Base-by-base conservation (phyloP, 2,329 filamentous ascomycete genomes). In the Alternaria sp. region DNA sequence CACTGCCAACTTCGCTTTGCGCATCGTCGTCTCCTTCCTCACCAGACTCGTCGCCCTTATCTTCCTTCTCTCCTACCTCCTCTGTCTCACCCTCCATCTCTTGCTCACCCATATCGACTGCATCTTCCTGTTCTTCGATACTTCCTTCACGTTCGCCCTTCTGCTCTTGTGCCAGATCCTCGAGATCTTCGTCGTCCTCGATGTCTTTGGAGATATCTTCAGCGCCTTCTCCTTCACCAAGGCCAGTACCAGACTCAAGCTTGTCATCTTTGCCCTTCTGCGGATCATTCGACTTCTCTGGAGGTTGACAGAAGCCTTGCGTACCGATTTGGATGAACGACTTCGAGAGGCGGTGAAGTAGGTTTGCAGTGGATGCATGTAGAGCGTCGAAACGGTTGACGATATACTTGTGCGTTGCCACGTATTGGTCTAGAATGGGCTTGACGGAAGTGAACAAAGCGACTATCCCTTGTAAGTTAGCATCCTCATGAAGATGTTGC, bases 131-230 rank as follows among this genome's bases (percentile, higher is more conserved):
- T 67, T 93, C 89, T 67, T 94, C 90, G 56, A 93, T 90, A 16
- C 92, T 90, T 1, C 83, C 85, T 41, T 83, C 80, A 38, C 87
- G 83, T 64, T 91, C 74, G 16, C 67, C 80, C 46, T 92, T 90
- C 43, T 89, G 86, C 72, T 97, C 91, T 76, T 97, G 92, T 0
- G 95, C 94, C 45, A 99, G 84, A 68, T 99, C 95, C 0, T 92
- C 89, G 5, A 99, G 82, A 75, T 99, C 94, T 77, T 99, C 95
- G 62, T 99, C 94, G 16, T 94, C 90, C 65, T 92, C 89, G 48
- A 99, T 91, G 73, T 99, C 95, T 76, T 99, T 98, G 80, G 94
- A 98, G 66, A 99, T 98, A 78, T 99, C 94, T 75, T 99, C 94
- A 5, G 91, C 94, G 18, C 94, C 96, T 78, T 97, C 92, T 11